A percentile compares a stretch with the other conserved stretches of the same genome.
These are phyloP conservation scores for Dioscorea dumetorum DNA, from an alignment of 106 monocot genomes.

Conservation along the genomic window DNA sequence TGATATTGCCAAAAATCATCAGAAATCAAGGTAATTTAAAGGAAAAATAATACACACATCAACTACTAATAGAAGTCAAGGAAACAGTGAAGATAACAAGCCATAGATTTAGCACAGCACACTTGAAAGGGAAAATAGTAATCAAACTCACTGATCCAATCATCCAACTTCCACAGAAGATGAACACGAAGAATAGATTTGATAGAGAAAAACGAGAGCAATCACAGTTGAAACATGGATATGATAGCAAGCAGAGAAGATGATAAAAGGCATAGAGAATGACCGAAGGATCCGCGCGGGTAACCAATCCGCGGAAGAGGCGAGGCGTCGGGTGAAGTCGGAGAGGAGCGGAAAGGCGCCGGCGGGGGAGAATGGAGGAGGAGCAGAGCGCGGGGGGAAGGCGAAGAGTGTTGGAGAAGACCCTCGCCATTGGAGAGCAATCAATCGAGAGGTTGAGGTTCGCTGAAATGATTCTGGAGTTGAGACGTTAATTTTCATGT, in stretches of 20 bases:
- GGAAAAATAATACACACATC: too few relatives aligned
- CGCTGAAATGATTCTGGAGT: too few relatives aligned
- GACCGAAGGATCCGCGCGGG: background rate
- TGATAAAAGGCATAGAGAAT: too few relatives aligned
- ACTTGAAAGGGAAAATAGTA: background rate
- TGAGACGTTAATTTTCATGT: too few relatives aligned
- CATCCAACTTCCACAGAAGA: background rate
- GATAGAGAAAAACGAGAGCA: background rate
- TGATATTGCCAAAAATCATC: too few relatives aligned
- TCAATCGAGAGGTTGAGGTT: too few relatives aligned
- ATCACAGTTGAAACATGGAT: background rate
- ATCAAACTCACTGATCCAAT: background rate
- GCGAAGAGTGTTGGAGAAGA: constrained; percentile 19
- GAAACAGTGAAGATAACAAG: too few relatives aligned
- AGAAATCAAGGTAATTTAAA: too few relatives aligned
- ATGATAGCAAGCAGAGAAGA: too few relatives aligned
- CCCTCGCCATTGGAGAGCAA: constrained; percentile 19
- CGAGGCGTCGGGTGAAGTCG: background rate
- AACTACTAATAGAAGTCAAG: too few relatives aligned
- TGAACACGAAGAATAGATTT: background rate
- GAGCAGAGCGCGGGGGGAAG: constrained; percentile 1
- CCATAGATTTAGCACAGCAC: too few relatives aligned
- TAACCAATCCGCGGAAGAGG: constrained; percentile 1
- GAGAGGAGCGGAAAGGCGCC: constrained; percentile 3
- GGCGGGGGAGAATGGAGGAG: background rate